phyloP scores from a whole-genome alignment of 2,329 filamentous ascomycete species.

The Fusarium mangiferae region DNA sequence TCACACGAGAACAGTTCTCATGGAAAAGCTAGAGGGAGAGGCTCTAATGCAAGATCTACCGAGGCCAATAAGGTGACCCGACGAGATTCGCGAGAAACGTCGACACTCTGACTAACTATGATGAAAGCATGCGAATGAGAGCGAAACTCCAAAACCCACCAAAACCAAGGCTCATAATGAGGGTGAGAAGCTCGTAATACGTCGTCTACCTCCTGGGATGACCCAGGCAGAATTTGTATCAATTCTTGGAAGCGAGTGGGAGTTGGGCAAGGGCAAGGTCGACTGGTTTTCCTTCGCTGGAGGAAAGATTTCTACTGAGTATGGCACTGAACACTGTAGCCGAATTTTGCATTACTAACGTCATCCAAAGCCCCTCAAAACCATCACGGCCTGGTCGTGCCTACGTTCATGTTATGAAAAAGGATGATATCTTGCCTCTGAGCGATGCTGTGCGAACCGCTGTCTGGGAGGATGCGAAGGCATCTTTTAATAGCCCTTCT shows the following conservation, averaged over 20 bases:
- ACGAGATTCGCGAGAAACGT: not conserved
- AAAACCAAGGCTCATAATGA: constrained; percentile 50
- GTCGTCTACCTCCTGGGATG: constrained; percentile 86
- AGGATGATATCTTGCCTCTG: constrained; percentile 73
- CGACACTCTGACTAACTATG: constrained; percentile 26
- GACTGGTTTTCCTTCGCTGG: constrained; percentile 79
- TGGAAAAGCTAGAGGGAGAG: constrained; percentile 42
- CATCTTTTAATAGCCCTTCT: constrained; percentile 75
- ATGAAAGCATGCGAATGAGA: constrained; percentile 43
- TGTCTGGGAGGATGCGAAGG: constrained; percentile 84
- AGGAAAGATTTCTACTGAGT: constrained; percentile 87
- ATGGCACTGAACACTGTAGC: constrained; percentile 47
- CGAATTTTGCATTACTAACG: constrained; percentile 20
- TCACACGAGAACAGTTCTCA: constrained; percentile 37
- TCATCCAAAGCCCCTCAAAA: constrained; percentile 75
- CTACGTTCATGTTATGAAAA: constrained; percentile 83
- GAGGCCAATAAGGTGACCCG: constrained; percentile 45
- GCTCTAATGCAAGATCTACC: constrained; percentile 42
- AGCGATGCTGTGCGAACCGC: constrained; percentile 75
- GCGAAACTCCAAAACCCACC: constrained; percentile 45
- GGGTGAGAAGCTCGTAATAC: constrained; percentile 85
- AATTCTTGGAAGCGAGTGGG: constrained; percentile 83
- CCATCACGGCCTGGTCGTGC: constrained; percentile 82
- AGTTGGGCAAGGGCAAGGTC: constrained; percentile 79
- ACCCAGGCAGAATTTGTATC: constrained; percentile 80